Base-by-base conservation (phyloP, 257 asterid genomes). In the Penstemon barbatus region DNA sequence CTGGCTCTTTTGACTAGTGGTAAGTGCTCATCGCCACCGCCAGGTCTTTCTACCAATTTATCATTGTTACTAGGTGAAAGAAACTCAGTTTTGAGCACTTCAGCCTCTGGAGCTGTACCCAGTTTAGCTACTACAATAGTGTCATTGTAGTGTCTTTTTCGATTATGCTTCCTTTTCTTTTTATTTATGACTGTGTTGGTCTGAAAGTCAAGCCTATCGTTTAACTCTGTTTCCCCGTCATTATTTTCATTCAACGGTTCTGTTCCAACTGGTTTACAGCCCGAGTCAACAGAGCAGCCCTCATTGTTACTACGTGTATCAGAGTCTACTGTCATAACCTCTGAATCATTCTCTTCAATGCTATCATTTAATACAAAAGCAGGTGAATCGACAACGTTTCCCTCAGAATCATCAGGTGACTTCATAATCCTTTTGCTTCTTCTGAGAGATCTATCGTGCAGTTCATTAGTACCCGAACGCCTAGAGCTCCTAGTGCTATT, bases 1-100 rank as follows among this genome's bases (percentile, higher is more conserved):
- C 98, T 86, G 71, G 97, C 98, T 78, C 98, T 83, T 80, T 92
- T 92, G 75, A 88, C 85, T 68, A 90, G 75, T 15, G 98, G 98
- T 72, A 92, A 78, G 77, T 92, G 98, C 77, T 85, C 93, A 74
- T 92, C 98, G 51, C 96, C 89, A 70, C 84, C 88, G 78, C 89
- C 77, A 73, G 42, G 65, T 60, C 65, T 79, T 51, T 78, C 84
- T 66, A 62, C 76, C 3, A 76, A 56, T 71, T 77, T 79, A 59
- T 80, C 91, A 45, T 70, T 83, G 65, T 82, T 84, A 66, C 81
- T 60, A 38, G 79, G 83, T 40, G 81, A 71, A 57, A 62, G 69
- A 70, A 71, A 76, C 63, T 66, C 87, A 75, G 63, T 50, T 77
- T 76, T 87, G 19, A 60, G 77, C 69, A 66, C 38, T 63, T 77